Conservation (phyloP, 305 asterid genomes). For the Solanum hybrid region DNA sequence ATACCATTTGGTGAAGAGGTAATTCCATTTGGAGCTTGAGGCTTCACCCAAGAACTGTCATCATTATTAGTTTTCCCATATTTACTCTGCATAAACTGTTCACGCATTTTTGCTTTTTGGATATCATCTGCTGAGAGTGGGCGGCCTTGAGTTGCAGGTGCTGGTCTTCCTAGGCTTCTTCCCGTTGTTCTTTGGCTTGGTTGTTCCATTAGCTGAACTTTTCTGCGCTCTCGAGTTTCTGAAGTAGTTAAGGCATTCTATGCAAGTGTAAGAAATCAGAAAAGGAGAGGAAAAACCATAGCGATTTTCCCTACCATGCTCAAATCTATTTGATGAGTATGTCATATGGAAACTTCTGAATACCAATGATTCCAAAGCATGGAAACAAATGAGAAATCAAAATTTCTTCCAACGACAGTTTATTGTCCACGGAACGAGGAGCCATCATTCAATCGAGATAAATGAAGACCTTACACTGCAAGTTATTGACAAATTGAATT, state of each 20-base stretch:
- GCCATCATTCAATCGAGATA: neutral
- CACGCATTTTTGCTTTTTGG: constrained; percentile 98
- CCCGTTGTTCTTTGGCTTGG: constrained; percentile 60
- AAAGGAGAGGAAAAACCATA: neutral
- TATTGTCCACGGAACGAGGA: neutral
- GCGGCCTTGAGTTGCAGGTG: constrained; percentile 59
- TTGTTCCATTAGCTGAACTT: constrained; percentile 85
- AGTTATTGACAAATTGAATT: neutral
- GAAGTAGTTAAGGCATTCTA: constrained; percentile 45
- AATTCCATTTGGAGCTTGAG: constrained; percentile 40
- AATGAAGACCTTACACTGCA: neutral
- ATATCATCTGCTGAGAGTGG: constrained; percentile 99
- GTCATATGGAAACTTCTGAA: neutral
- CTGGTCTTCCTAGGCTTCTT: constrained; percentile 53
- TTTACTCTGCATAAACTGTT: constrained; percentile 72
- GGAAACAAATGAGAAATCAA: neutral
- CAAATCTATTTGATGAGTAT: neutral
- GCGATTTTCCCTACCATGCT: neutral
- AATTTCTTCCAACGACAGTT: neutral
- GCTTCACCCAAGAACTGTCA: constrained; percentile 29
- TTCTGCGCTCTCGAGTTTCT: constrained; percentile 78
- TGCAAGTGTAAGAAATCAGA: neutral
- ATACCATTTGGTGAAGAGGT: constrained; percentile 26
- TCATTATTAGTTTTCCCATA: constrained; percentile 46
- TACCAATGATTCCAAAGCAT: neutral